Percentiles rank a stretch among this genome's conserved stretches.
phyloP scores from a whole-genome alignment of 805 yeast genomes.

The Huiozyma sinensis region DNA sequence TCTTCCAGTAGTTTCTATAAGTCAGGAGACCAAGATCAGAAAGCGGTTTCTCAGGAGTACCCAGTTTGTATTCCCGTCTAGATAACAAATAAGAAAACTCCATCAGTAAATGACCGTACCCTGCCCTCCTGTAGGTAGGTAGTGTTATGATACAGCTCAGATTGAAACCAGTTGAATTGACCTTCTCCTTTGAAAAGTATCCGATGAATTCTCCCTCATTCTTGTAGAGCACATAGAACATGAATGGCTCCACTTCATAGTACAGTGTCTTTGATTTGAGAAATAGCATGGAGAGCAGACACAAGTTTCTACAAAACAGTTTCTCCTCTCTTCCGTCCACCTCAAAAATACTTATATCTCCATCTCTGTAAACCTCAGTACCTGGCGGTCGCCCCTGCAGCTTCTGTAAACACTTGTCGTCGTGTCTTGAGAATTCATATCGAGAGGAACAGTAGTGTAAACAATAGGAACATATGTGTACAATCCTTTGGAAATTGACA shows the following conservation, averaged over 20 bases:
- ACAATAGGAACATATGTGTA: slow-evolving; percentile 79
- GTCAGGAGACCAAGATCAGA: slow-evolving; percentile 78
- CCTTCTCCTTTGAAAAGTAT: slow-evolving; percentile 79
- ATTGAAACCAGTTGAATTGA: slow-evolving; percentile 66
- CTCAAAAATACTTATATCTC: slow-evolving; percentile 66
- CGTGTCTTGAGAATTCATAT: slow-evolving; percentile 58
- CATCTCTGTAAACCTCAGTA: slow-evolving; percentile 73
- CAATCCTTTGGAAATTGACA: slow-evolving; percentile 47
- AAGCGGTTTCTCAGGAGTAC: slow-evolving; percentile 93
- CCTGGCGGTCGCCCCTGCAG: slow-evolving; percentile 67
- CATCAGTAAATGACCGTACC: slow-evolving; percentile 81
- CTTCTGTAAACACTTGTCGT: slow-evolving; percentile 48
- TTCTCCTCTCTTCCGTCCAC: slow-evolving; percentile 83
- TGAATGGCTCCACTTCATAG: slow-evolving; percentile 91
- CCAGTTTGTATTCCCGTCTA: slow-evolving; percentile 60
- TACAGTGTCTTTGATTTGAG: slow-evolving; percentile 85
- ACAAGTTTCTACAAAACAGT: slow-evolving; percentile 77
- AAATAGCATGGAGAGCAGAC: slow-evolving; percentile 80
- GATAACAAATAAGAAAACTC: slow-evolving; percentile 80
- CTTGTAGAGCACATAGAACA: slow-evolving; percentile 77
- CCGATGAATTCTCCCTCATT: slow-evolving; percentile 65
- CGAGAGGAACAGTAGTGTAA: slow-evolving; percentile 67
- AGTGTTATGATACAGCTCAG: slow-evolving; percentile 84
- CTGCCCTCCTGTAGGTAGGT: slow-evolving; percentile 79
- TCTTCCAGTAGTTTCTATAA: slow-evolving; percentile 80